A percentile compares a stretch with the other conserved stretches of the same genome.
Conservation (phyloP, 164 flowering plant species). For the Stephania cephalantha region DNA sequence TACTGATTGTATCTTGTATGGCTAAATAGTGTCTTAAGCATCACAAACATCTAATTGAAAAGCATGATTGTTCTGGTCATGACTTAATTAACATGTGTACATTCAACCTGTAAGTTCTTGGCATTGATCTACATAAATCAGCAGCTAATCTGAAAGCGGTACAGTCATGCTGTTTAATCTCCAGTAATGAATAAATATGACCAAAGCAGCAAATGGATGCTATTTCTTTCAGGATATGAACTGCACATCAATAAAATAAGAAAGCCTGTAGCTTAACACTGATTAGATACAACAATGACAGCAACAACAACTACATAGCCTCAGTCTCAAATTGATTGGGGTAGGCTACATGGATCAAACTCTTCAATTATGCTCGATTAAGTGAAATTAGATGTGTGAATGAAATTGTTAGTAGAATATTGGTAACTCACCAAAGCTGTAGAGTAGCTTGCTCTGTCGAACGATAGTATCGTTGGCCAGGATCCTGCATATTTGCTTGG, state of each 20-base stretch:
- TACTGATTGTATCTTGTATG: neutral
- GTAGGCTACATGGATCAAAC: no score
- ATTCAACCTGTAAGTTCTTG: neutral
- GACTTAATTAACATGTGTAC: neutral
- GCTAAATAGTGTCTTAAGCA: neutral
- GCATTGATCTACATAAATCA: neutral
- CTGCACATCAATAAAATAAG: slow-evolving; percentile 13
- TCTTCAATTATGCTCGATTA: no score
- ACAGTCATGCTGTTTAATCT: neutral
- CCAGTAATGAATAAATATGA: neutral
- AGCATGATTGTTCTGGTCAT: neutral
- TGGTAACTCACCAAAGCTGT: slow-evolving; percentile 47
- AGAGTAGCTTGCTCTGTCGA: slow-evolving; percentile 61
- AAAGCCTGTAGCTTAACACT: neutral
- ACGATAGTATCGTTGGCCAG: slow-evolving; percentile 42
- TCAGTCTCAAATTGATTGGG: no score
- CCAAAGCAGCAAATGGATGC: neutral
- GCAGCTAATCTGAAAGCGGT: neutral
- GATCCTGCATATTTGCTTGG: slow-evolving; percentile 61
- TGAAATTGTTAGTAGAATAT: neutral
- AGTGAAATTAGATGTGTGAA: slow-evolving; percentile 4
- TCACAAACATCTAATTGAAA: neutral
- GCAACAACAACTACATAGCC: no score
- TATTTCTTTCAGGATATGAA: slow-evolving; percentile 12
- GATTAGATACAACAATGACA: no score